Base-by-base conservation (phyloP, 768 basidiomycete species). In the Holtermannia corniformis region DNA sequence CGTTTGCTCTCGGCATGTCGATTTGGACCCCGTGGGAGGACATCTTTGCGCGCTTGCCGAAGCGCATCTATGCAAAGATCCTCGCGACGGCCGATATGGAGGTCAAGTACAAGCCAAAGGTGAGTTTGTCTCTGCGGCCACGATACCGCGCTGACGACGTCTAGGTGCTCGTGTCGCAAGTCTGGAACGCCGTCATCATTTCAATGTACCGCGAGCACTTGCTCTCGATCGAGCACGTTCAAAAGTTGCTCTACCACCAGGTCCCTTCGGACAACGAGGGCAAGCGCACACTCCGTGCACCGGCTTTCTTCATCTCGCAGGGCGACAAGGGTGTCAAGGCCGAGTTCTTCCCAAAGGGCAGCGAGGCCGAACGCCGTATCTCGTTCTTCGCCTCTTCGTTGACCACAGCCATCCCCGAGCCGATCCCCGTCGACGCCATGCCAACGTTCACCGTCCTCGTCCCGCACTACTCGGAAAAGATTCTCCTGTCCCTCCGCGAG, bases 1-100 rank as follows among this genome's bases (percentile, higher is more conserved):
- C 84, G 16, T 99, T 99, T 74, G 77, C 81, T 21, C 79, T 97
- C 47, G 95, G 93, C 5, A 78, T 99, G 47, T 91, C 87, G 25
- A 93, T 99, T 57, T 97, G 95, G 95, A 97, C 95, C 3, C 95
- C 95, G 1, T 99, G 93, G 95, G 85, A 83, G 74, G 93, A 96
- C 69, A 95, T 99, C 71, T 99, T 84, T 74, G 88, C 87, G 16
- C 79, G 95, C 43, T 75, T 99, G 55, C 95, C 95, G 21, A 99
- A 97, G 78, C 80, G 95, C 57, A 92, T 99, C 52, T 99, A 91
- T 68, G 82, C 93, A 41, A 99, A 97, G 78, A 73, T 99, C 25
- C 77, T 99, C 55, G 88, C 93, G 1, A 96, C 92, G 1, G 75
- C 78, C 43, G 92, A 95, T 61, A 93, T 97, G 92, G 91, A 95